A percentile compares a stretch with the other conserved stretches of the same genome.
phyloP scores from a whole-genome alignment of 176 grass and related monocot species.

The Oryza australiensis region DNA sequence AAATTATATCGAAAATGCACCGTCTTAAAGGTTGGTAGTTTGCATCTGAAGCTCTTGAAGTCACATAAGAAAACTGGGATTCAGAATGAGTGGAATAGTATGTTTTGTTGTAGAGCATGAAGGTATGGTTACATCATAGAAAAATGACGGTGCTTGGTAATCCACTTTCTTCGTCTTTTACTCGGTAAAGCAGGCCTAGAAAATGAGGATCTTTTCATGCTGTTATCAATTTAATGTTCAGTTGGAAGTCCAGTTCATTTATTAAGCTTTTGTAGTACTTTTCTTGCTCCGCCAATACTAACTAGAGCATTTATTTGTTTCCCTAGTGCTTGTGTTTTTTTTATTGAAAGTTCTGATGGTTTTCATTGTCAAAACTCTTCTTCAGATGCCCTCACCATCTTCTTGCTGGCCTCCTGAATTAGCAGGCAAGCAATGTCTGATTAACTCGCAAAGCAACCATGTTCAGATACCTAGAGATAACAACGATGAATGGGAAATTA shows the following conservation, averaged over 20 bases:
- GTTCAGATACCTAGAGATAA: constrained; percentile 68
- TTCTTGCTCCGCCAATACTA: neutral
- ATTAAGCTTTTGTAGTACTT: neutral
- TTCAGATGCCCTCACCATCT: constrained; percentile 42
- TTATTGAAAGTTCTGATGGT: neutral
- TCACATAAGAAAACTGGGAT: neutral
- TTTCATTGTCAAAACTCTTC: constrained; percentile 8
- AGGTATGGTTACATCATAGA: neutral
- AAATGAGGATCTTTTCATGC: neutral
- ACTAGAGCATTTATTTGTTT: neutral
- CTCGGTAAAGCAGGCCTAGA: neutral
- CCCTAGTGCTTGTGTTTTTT: neutral
- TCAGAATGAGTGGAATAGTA: neutral
- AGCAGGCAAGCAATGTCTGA: constrained; percentile 23
- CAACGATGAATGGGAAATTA: constrained; percentile 75
- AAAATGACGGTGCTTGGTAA: neutral
- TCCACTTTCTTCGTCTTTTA: neutral
- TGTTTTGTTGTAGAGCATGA: neutral
- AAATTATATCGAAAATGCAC: neutral
- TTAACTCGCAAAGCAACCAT: constrained; percentile 30
- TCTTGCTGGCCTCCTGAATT: constrained; percentile 43
- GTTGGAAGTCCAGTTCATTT: neutral
- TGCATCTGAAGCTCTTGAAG: neutral
- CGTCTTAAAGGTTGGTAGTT: neutral
- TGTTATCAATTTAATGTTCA: neutral